Base-by-base conservation (phyloP, 805 yeast genomes). In the Saccharomycopsis sp. region DNA sequence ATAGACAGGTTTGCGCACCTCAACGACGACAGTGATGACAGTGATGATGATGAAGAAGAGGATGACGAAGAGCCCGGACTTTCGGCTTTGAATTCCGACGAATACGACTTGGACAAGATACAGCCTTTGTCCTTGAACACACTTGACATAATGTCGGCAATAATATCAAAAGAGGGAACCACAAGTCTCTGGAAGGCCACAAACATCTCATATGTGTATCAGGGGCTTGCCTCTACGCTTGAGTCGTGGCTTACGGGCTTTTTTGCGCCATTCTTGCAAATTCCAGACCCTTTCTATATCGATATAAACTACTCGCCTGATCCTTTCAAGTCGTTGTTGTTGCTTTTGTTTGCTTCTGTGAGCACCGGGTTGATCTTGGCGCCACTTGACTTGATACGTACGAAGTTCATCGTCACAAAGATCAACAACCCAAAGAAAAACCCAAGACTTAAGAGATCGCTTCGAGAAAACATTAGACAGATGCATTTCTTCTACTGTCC, bases 241-340 rank as follows among this genome's bases (percentile, higher is more conserved):
- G 92, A 89, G 66, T 89, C 97, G 1, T 91, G 98, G 97, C 76
- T 91, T 52, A 87, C 95, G 0, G 97, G 97, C 2, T 81, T 91
- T 62, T 68, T 91, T 5, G 84, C 97, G 2, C 94, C 97, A 1
- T 73, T 89, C 51, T 70, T 88, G 55, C 85, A 87, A 18, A 81
- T 90, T 34, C 96, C 97, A 0, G 97, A 91, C 68, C 97, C 97
- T 2, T 82, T 84, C 61, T 86, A 90, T 68, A 84, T 90, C 64
- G 96, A 89, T 62, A 78, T 87, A 54, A 78, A 89, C 20, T 94
- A 88, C 65, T 85, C 94, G 9, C 82, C 91, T 2, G 90, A 86
- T 61, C 90, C 95, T 1, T 71, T 81, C 52, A 74, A 79, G 54
- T 82, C 92, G n/a, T 73, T 91, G 7, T 70, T 82, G 40, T 75